Conservation (phyloP, 2,329 filamentous ascomycete genomes). For the Aureobasidium sp. region DNA sequence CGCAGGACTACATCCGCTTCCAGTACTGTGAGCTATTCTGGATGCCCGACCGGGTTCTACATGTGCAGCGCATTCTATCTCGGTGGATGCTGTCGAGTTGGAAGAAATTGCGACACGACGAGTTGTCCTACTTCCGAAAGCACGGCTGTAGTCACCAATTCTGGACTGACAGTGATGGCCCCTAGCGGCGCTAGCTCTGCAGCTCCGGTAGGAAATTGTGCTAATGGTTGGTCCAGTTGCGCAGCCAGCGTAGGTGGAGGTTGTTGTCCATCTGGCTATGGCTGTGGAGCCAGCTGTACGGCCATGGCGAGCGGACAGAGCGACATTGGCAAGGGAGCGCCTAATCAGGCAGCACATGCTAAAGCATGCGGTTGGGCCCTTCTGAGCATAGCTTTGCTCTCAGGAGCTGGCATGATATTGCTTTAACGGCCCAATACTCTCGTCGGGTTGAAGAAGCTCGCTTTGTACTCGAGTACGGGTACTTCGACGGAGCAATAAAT, state of each 20-base stretch:
- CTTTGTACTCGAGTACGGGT: not conserved
- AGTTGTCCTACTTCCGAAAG: slow-evolving; percentile 61
- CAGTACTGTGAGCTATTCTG: slow-evolving; percentile 22
- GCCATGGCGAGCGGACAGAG: slow-evolving; percentile 48
- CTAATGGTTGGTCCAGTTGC: slow-evolving; percentile 72
- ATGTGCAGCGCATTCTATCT: slow-evolving; percentile 74
- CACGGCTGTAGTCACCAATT: slow-evolving; percentile 57
- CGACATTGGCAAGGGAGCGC: slow-evolving; percentile 41
- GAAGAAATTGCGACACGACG: slow-evolving; percentile 73
- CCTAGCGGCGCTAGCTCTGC: slow-evolving; percentile 13
- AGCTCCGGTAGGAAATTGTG: slow-evolving; percentile 48
- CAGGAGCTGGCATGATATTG: slow-evolving; percentile 34
- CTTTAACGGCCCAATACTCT: slow-evolving; percentile 22
- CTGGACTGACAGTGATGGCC: slow-evolving; percentile 61
- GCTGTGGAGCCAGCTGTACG: slow-evolving; percentile 69
- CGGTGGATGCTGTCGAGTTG: slow-evolving; percentile 83
- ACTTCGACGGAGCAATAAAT: slow-evolving; percentile 20
- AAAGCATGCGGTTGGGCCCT: slow-evolving; percentile 26
- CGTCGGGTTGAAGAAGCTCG: not conserved
- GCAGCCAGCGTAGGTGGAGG: slow-evolving; percentile 61
- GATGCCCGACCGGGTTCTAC: slow-evolving; percentile 87
- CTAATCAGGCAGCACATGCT: slow-evolving; percentile 30
- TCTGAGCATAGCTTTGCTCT: slow-evolving; percentile 24
- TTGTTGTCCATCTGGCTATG: slow-evolving; percentile 75
- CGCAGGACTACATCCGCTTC: slow-evolving; percentile 10